Base-by-base conservation (phyloP, 2,329 filamentous ascomycete species). In the Aspergillus novofumigatus region DNA sequence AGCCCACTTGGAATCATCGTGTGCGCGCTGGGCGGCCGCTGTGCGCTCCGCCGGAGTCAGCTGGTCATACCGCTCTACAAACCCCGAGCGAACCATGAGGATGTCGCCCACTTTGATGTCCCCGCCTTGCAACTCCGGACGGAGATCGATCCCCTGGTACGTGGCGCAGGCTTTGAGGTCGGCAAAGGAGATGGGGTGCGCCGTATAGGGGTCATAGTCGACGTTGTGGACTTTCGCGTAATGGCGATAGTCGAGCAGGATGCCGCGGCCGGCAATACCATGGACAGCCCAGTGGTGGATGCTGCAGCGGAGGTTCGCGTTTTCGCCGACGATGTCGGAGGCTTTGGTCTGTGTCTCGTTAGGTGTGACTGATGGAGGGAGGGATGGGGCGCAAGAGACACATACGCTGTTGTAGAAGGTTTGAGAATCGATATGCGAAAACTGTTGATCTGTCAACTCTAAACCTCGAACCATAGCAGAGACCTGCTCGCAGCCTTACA, bases 71-170 rank as follows among this genome's bases (percentile, higher is more conserved):
- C 80, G 75, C 62, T 86, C 80, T 7, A 85, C 83, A 63, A 81
- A 84, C 0, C 88, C 87, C 1, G 82, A 85, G 20, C 87, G 80
- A 21, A 91, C 69, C 48, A 90, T 77, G 10, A 91, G 77, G 54
- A 91, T 83, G 59, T 90, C 87, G 4, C 87, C 88, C 2, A 80
- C 71, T 57, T 78, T 78, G 62, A 85, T 79, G 59, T 83, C 79
- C 45, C 81, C 82, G 26, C 82, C 82, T 60, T 83, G 78, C 0
- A 77, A 68, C 3, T 75, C 73, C 0, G 83, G 81, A 0, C 78
- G 80, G 65, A 90, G 86, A 59, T 87, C 81, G 26, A 89, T 75
- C 0, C 82, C 82, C 62, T 89, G 85, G 38, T 81, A 75, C 35
- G 75, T 75, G 0, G 85, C 88, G 35, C 85, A 84, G 8, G 80